Conservation (phyloP, 345 rosid species). For the Acer yangbiense region DNA sequence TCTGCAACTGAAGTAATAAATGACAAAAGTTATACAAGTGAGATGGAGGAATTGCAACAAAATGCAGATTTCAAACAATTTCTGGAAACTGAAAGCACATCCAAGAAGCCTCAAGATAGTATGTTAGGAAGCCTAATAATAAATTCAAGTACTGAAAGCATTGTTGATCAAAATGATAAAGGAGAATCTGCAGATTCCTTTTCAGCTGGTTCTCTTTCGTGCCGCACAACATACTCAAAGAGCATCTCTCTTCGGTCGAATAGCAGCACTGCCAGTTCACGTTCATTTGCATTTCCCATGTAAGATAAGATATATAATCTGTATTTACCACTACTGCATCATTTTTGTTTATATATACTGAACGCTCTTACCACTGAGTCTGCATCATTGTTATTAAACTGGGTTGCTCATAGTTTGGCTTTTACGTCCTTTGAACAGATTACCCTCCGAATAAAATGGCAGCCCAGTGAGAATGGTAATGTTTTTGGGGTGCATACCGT, state of each 20-base stretch:
- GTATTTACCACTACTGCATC: too few species aligned
- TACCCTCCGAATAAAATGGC: constrained; percentile 18
- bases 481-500: too few species aligned
- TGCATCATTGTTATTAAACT: neutral
- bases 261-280: constrained; percentile 34
- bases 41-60: neutral
- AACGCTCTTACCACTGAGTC: too few species aligned
- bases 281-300: constrained; percentile 49
- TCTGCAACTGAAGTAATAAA: constrained; percentile 10
- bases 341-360: too few species aligned
- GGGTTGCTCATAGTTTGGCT: neutral
- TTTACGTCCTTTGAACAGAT: constrained; percentile 23
- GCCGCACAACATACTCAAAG: neutral
- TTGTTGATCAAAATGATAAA: neutral
- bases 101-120: neutral
- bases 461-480: too few species aligned
- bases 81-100: neutral
- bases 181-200: constrained; percentile 12
- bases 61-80: neutral
- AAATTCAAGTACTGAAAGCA: neutral
- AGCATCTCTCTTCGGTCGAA: constrained; percentile 31
- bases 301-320: constrained; percentile 30
- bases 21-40: constrained; percentile 4
- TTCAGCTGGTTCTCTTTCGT: neutral
- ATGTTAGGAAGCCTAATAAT: constrained; percentile 7